Conservation (phyloP, 805 yeast genomes). For the Saccharomycopsis malanga region DNA sequence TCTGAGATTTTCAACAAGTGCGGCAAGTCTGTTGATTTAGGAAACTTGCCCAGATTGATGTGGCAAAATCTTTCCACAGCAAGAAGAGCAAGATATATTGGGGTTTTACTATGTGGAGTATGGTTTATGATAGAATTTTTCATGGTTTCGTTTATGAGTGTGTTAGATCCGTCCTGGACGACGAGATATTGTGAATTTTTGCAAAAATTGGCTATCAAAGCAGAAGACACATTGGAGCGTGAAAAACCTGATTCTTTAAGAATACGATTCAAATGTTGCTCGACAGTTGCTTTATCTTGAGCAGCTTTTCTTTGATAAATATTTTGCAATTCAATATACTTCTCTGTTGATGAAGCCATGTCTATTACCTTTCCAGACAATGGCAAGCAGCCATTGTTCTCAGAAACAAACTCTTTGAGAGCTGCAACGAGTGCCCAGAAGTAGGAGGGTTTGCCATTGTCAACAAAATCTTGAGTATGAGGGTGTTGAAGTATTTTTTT, state of each 20-base stretch:
- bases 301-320: slow-evolving; percentile 52
- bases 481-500: slow-evolving; percentile 30
- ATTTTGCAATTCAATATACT: slow-evolving; percentile 50
- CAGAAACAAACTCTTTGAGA: slow-evolving; percentile 42
- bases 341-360: slow-evolving; percentile 72
- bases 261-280: slow-evolving; percentile 29
- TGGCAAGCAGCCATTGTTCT: slow-evolving; percentile 44
- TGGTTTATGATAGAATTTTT: not conserved
- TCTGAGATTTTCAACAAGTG: not conserved
- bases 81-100: slow-evolving; percentile 17
- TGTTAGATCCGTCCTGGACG: slow-evolving; percentile 36
- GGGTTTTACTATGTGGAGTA: not conserved
- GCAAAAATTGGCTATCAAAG: slow-evolving; percentile 44
- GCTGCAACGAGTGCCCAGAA: slow-evolving; percentile 60
- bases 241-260: slow-evolving; percentile 14
- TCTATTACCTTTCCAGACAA: slow-evolving; percentile 75
- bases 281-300: slow-evolving; percentile 39
- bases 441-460: not conserved
- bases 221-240: slow-evolving; percentile 27
- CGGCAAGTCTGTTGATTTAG: slow-evolving; percentile 3
- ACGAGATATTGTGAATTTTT: slow-evolving; percentile 50
- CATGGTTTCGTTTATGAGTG: not conserved
- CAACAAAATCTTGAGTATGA: slow-evolving; percentile 23
- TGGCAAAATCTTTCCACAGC: slow-evolving; percentile 21
- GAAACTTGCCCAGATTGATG: slow-evolving; percentile 12